Evolutionary conservation across 75 land plant genomes (phyloP), one percentile per base, ranked within the genome.

Genomic region (Pinus taeda): DNA sequence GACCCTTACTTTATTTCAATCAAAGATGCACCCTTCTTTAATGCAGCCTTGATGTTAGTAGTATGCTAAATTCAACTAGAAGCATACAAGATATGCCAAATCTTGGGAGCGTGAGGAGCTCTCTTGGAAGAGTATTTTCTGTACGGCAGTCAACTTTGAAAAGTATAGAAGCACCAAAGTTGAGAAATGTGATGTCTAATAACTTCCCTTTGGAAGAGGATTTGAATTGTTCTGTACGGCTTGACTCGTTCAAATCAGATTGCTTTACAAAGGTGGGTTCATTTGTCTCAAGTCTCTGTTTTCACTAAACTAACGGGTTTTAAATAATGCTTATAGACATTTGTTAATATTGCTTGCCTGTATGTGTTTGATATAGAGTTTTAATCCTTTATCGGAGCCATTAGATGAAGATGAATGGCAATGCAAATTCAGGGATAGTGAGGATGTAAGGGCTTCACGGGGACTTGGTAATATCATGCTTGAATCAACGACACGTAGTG

Each of bases 331-430:
- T 39, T 49, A 49, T 49, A 49, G 12, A 49, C 55, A 49, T 9
- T 49, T 49, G 12, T 49, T 2, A 49, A 49, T 49, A 49, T 49
- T 9, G 11, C 8, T 76, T 8, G 14, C 20, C 12, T 36, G 12
- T 7, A 20, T 65, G 69, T n/a, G 29, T 20, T 70, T 57, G 22
- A 30, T 71, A 22, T 53, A 87, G 90, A 96, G 97, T 69, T 96
- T 85, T 77, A 97, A 97, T 78, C 99, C 97, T 7, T 81, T 92
- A 81, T 86, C 84, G 57, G 98, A 97, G 81, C 92, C 93, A 13
- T 84, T 85, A 56, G 80, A 57, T 60, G 81, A 79, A 60, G 95
- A 87, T 84, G 88, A 83, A 12, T 88, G 90, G 90, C 75, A 83
- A 61, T 80, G 83, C 79, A 82, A 84, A 57, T 81, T 87, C 71